Percentiles rank a stretch among this genome's conserved stretches.
These are phyloP conservation scores for Boletus calvinii DNA, from an alignment of 1,284 basidiomycete species.

Conservation along the genomic window DNA sequence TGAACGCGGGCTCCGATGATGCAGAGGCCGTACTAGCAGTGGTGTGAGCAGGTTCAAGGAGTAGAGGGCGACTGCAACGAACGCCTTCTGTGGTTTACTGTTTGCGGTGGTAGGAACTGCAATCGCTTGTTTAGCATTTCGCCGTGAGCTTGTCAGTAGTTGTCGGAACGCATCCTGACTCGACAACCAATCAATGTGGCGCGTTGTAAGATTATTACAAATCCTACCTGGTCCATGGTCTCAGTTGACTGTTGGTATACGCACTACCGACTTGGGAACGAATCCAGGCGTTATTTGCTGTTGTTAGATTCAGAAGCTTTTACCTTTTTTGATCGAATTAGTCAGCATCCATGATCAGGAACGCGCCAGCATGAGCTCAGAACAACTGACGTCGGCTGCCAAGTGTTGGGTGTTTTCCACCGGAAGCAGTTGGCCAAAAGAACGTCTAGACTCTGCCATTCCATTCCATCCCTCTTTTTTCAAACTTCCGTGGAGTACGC, in stretches of 20 bases:
- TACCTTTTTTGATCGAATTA: conserved; percentile 13
- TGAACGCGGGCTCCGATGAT: conserved; percentile 59
- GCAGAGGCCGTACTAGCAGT: conserved; percentile 34
- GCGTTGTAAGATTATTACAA: neutral
- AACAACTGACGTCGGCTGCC: neutral
- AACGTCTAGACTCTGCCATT: conserved; percentile 10
- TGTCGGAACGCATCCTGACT: conserved; percentile 42
- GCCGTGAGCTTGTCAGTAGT: conserved; percentile 31
- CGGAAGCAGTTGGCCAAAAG: neutral
- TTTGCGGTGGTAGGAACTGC: conserved; percentile 5
- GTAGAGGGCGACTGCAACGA: conserved; percentile 14
- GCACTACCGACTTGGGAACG: neutral
- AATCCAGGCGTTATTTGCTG: conserved; percentile 24
- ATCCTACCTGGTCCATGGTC: conserved; percentile 30
- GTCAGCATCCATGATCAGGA: conserved; percentile 12
- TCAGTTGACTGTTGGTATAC: too few relatives aligned
- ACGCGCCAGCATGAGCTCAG: too few relatives aligned
- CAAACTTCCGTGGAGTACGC: neutral
- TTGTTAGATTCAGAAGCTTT: conserved; percentile 30
- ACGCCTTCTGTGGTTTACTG: conserved; percentile 20
- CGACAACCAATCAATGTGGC: neutral
- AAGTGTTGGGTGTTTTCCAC: neutral
- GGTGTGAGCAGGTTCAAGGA: neutral
- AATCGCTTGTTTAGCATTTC: neutral
- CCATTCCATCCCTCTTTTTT: conserved; percentile 4